Percentiles rank a stretch among this genome's conserved stretches.
Conservation (phyloP, 2,329 filamentous ascomycete species). For the Gnomoniopsis sp. region DNA sequence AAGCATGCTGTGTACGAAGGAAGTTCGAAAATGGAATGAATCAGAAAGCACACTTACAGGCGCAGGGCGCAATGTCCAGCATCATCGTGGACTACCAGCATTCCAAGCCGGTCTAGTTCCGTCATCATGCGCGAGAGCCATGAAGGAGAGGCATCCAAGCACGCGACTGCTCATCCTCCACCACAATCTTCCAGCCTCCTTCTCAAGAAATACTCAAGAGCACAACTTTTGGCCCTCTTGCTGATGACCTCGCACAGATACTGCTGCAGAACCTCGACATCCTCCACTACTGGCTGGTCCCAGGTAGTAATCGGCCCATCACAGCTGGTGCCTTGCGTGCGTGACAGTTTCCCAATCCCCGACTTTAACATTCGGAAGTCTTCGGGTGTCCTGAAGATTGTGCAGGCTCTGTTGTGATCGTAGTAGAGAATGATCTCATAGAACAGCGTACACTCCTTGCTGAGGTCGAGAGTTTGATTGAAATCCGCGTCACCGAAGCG, state of each 20-base stretch:
- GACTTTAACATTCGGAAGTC: conserved; percentile 24
- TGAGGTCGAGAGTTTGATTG: conserved; percentile 17
- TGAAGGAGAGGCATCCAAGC: background rate
- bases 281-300: conserved; percentile 10
- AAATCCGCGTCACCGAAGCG: conserved; percentile 6
- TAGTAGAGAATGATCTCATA: conserved; percentile 29
- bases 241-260: conserved; percentile 20
- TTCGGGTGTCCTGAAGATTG: conserved; percentile 26
- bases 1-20: background rate
- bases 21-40: background rate
- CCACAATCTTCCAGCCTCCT: conserved; percentile 28
- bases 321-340: background rate
- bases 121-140: background rate
- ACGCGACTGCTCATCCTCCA: background rate
- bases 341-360: conserved; percentile 4
- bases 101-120: background rate
- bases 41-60: background rate
- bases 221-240: conserved; percentile 14
- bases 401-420: conserved; percentile 29
- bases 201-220: conserved; percentile 27
- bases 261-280: conserved; percentile 19
- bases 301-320: conserved; percentile 8
- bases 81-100: background rate
- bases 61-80: background rate
- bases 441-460: conserved; percentile 10